These are phyloP conservation scores for Aspergillus fischeri DNA, from an alignment of 2,329 filamentous ascomycete species.

Conservation along the genomic window DNA sequence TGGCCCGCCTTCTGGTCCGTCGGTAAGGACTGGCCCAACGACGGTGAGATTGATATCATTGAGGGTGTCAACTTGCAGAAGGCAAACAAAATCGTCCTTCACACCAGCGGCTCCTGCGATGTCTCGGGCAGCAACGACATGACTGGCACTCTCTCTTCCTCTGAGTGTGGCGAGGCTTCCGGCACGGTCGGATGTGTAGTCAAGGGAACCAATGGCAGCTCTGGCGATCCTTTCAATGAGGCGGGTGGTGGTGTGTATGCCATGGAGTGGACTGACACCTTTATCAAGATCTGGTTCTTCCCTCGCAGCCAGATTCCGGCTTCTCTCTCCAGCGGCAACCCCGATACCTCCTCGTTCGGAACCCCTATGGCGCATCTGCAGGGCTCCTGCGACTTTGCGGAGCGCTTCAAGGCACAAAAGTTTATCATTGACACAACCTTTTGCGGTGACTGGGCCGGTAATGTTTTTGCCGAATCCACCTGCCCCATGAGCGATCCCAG, in stretches of 20 bases:
- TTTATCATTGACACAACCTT: conserved; percentile 52
- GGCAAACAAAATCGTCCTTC: conserved; percentile 46
- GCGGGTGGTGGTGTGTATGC: conserved; percentile 48
- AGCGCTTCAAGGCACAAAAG: conserved; percentile 38
- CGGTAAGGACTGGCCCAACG: conserved; percentile 38
- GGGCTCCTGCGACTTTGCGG: conserved; percentile 38
- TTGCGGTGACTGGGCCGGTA: conserved; percentile 54
- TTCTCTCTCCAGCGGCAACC: conserved; percentile 41
- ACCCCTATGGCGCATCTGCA: conserved; percentile 44
- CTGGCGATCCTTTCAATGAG: conserved; percentile 52
- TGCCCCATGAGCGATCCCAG: conserved; percentile 58
- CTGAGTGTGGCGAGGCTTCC: conserved; percentile 45
- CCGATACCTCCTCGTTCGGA: conserved; percentile 45
- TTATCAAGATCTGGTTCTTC: conserved; percentile 53
- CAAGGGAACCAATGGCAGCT: conserved; percentile 38
- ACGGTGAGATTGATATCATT: conserved; percentile 51
- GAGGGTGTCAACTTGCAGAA: conserved; percentile 48
- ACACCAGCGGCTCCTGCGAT: conserved; percentile 44
- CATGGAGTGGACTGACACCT: conserved; percentile 44
- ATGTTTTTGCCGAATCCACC: conserved; percentile 44
- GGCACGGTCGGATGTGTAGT: conserved; percentile 40
- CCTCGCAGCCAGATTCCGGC: conserved; percentile 40
- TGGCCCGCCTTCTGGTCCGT: conserved; percentile 51
- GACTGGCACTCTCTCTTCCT: conserved; percentile 46
- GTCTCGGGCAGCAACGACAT: conserved; percentile 42